Percentiles rank a stretch among this genome's conserved stretches.
Evolutionary conservation across 2,329 filamentous ascomycete genomes (phyloP).

Genomic region (Fusarium heterosporum): DNA sequence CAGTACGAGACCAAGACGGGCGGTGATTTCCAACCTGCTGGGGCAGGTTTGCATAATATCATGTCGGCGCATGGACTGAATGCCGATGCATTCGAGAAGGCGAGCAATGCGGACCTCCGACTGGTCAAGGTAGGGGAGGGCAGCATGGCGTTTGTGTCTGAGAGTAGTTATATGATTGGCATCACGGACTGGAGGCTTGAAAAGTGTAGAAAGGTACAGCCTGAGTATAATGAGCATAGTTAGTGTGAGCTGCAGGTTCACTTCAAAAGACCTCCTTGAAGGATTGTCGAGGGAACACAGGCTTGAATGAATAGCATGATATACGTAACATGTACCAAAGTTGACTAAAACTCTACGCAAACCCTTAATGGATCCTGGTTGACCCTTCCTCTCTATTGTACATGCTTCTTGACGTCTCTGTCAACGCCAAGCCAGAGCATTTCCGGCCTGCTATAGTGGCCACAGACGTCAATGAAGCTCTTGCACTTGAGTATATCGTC

Average conservation of each 20-base stretch:
- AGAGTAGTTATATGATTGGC: conserved; percentile 76
- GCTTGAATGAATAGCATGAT: too few species aligned
- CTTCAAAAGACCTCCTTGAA: conserved; percentile 33
- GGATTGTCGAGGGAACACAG: too few species aligned
- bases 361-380: too few species aligned
- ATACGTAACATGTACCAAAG: too few species aligned
- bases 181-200: conserved; percentile 76
- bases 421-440: conserved; percentile 51
- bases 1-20: conserved; percentile 72
- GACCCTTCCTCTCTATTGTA: not conserved
- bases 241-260: conserved; percentile 62
- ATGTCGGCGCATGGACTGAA: conserved; percentile 77
- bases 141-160: conserved; percentile 77
- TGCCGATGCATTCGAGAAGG: conserved; percentile 66
- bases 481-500: conserved; percentile 53
- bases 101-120: conserved; percentile 64
- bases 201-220: conserved; percentile 69
- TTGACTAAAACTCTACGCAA: too few species aligned
- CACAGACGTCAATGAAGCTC: conserved; percentile 53
- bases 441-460: conserved; percentile 52
- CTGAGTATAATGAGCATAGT: conserved; percentile 80
- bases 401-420: conserved; percentile 4
- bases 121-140: conserved; percentile 70
- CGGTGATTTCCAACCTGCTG: conserved; percentile 68
- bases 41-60: conserved; percentile 73